Evolutionary conservation across 176 grass and related monocot genomes (phyloP), one percentile per base, ranked within the genome.

Genomic region (Eleusine coracana): DNA sequence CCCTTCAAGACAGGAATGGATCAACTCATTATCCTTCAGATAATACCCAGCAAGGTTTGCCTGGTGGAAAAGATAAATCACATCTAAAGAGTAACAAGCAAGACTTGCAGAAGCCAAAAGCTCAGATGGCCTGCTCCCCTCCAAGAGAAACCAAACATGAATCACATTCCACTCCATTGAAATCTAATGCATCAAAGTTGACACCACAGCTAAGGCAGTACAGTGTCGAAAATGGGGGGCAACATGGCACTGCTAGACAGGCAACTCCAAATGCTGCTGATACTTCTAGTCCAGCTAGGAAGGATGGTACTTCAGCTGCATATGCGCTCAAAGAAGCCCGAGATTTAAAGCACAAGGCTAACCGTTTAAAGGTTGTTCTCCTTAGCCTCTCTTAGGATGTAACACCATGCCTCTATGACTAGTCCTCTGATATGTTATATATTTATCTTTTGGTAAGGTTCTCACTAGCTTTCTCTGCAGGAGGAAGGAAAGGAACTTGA

Each of bases 271-370:
- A 86, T 86, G 79, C 71, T 61, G 80, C 73, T 34, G 85, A 93
- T 42, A 84, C 90, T 83, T 87, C 90, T 52, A 98, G 92, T 92
- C 84, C 90, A 68, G 77, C 76, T 55, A 93, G 80, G 83, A 95
- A 91, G 89, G 95, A 92, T 80, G 64, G 73, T 83, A 86, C 78
- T 82, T 85, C 88, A 62, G 29, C 87, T 84, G 87, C 73, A 64
- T 88, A 87, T 86, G 77, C 68, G 77, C 83, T 78, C 59, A 96
- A 98, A 90, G 96, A 98, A 88, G 96, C 96, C 31, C 83, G 89
- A 68, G 93, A 86, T 85, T 86, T 98, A 28, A 98, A 98, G 77
- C 96, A 98, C 84, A 93, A 86, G 73, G 96, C 93, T 73, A 93
- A 98, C 67, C 96, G 93, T 89, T 90, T 98, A 64, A 96, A 98